Evolutionary conservation across 2,329 filamentous ascomycete genomes (phyloP).

Genomic region (Xylariaceae sp.): DNA sequence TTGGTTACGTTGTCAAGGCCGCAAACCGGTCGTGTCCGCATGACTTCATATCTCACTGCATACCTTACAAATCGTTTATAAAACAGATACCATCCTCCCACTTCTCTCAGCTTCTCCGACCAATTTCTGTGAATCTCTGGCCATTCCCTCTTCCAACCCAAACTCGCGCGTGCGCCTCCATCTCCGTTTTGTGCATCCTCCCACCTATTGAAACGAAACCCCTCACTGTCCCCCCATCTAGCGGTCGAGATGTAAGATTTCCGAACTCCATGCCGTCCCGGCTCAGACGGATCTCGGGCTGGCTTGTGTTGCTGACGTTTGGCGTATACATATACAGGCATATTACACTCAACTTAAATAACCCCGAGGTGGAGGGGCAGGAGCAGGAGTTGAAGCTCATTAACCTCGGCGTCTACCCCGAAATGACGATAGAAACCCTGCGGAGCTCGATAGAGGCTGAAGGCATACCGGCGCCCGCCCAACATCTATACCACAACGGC

Average conservation of each 20-base stretch:
- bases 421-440: conserved; percentile 80
- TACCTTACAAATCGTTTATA: background rate
- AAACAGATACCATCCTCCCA: conserved; percentile 12
- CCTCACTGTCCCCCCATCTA: background rate
- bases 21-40: conserved; percentile 3
- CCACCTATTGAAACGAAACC: background rate
- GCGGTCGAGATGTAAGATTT: conserved; percentile 25
- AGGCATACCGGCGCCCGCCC: conserved; percentile 72
- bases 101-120: conserved; percentile 20
- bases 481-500: conserved; percentile 92
- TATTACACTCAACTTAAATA: conserved; percentile 76
- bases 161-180: background rate
- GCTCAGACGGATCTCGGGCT: background rate
- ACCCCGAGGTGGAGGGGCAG: conserved; percentile 66
- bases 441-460: conserved; percentile 90
- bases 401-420: conserved; percentile 71
- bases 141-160: background rate
- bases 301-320: conserved; percentile 15
- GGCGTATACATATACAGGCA: conserved; percentile 61
- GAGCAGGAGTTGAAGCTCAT: conserved; percentile 68
- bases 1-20: background rate
- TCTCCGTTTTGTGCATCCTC: background rate
- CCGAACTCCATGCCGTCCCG: background rate
- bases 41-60: conserved; percentile 22
- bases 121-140: background rate